Evolutionary conservation across 2,329 filamentous ascomycete genomes (phyloP), one percentile per base, ranked within the genome.

Genomic region (Penicillium sp.): DNA sequence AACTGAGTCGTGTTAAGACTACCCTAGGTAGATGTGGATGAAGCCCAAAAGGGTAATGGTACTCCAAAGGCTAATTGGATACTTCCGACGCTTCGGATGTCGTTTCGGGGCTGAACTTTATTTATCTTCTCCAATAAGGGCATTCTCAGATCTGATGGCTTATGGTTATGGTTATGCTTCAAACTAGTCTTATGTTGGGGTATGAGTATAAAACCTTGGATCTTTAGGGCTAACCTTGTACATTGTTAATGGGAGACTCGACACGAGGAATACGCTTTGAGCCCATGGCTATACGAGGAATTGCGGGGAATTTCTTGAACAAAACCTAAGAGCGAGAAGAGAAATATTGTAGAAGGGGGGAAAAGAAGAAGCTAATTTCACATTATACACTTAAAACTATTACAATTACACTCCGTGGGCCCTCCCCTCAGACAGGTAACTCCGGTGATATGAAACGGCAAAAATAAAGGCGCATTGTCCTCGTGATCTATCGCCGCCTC

Each of bases 401-500:
- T 40, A 51, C 32, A 50, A 36, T 36, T 36, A 36, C n/a, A n/a
- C 34, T 10, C 13, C 4, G 7, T 31, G 18, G 18, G 18, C 18
- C 10, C 29, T 10, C 6, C 29, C 29, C 32, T n/a, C 27, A 44
- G 44, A 50, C 48, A 44, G 13, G 38, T 42, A 47, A 34, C 16
- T 36, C 18, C 22, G 10, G 32, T 27, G 43, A 29, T 39, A 6
- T 46, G 42, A 51, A 51, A 52, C 43, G 11, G 38, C 22, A n/a
- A 16, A 27, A 8, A 27, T 6, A 29, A 42, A 27, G 24, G 38
- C 10, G 38, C 16, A 40, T 7, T 40, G 16, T 18, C 38, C 38
- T 21, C 38, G 38, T 40, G 38, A 40, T 55, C 63, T 58, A 73
- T 47, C 69, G 70, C 50, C 70, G 70, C 54, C 68, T 64, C 59